Conservation (phyloP, 208 protist genomes). For the Angomonas desouzai region DNA sequence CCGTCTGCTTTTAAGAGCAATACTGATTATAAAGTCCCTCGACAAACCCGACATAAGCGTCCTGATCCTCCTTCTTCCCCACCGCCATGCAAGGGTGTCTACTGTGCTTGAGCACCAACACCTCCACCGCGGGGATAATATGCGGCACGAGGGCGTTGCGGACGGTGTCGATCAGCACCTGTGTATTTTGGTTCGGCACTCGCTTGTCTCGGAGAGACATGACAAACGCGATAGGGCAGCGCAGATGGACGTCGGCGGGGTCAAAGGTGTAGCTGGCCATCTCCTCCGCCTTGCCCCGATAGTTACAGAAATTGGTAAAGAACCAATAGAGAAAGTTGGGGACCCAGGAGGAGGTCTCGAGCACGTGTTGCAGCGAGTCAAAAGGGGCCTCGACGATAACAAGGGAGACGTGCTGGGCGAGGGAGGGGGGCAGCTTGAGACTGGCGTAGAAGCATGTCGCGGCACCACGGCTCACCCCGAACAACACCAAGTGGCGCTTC, state of each 20-base stretch:
- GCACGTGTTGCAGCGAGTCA: conserved; percentile 75
- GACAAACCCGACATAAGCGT: conserved; percentile 77
- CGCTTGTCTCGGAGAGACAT: conserved; percentile 58
- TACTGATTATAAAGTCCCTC: conserved; percentile 74
- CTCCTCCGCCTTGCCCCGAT: conserved; percentile 34
- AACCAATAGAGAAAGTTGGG: conserved; percentile 68
- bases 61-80: conserved; percentile 68
- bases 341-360: conserved; percentile 45
- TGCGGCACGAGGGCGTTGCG: conserved; percentile 55
- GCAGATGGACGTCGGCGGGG: conserved; percentile 39
- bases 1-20: conserved; percentile 44
- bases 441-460: conserved; percentile 75
- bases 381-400: conserved; percentile 83
- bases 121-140: conserved; percentile 69
- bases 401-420: conserved; percentile 74
- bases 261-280: conserved; percentile 56
- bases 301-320: conserved; percentile 69
- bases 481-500: conserved; percentile 61
- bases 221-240: conserved; percentile 83
- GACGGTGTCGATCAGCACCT: conserved; percentile 60
- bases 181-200: conserved; percentile 68
- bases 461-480: conserved; percentile 80
- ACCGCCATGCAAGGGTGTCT: conserved; percentile 75
- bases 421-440: conserved; percentile 60
- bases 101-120: conserved; percentile 71